Conservation (phyloP, 306 rosid genomes). For the Astragalus glycyphyllos region DNA sequence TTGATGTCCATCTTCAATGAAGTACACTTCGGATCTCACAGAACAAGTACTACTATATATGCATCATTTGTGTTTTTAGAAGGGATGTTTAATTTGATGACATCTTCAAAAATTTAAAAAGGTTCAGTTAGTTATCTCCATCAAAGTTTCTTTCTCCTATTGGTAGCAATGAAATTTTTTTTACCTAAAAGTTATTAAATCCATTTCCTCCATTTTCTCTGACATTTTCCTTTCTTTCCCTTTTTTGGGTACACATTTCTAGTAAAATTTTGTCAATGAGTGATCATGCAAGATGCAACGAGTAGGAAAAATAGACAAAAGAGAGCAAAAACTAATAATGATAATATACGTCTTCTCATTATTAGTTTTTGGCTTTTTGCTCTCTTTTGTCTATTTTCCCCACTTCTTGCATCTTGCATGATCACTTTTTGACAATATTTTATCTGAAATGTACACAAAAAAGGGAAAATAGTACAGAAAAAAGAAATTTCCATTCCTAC, state of each 20-base stretch:
- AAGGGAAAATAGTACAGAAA: too few relatives aligned
- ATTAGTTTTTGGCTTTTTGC: constrained; percentile 31
- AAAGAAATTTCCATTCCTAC: background rate
- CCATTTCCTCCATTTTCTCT: background rate
- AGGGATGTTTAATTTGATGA: constrained; percentile 10
- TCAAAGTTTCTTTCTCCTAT: too few relatives aligned
- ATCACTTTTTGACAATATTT: background rate
- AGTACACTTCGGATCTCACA: background rate
- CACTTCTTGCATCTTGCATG: constrained; percentile 37
- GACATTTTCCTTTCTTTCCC: too few relatives aligned
- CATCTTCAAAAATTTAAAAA: constrained; percentile 29
- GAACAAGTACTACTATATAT: background rate
- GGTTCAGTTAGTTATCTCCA: background rate
- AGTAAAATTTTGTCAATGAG: background rate
- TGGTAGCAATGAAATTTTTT: background rate
- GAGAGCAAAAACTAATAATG: constrained; percentile 33
- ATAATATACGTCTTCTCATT: background rate
- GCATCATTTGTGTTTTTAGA: background rate
- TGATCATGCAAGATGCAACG: constrained; percentile 36
- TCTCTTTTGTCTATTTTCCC: constrained; percentile 37
- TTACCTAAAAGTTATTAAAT: background rate
- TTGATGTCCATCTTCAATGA: too few relatives aligned
- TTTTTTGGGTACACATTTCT: background rate
- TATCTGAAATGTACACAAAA: background rate
- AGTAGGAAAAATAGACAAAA: constrained; percentile 34